These are phyloP conservation scores for Suillus bovinus DNA, from an alignment of 768 basidiomycete species.

Conservation along the genomic window DNA sequence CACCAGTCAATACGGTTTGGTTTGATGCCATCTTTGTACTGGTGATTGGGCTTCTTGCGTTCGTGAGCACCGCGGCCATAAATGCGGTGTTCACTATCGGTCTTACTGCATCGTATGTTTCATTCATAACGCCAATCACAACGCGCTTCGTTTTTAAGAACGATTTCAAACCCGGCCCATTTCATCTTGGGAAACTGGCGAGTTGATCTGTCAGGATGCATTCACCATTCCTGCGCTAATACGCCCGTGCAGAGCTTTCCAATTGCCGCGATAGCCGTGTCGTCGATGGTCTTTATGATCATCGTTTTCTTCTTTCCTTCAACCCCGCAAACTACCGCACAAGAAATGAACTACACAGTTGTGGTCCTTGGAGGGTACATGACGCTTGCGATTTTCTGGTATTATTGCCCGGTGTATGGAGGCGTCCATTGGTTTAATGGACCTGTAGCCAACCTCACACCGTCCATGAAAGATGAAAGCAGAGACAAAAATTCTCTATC, in stretches of 20 bases:
- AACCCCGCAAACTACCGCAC: background rate
- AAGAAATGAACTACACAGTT: background rate
- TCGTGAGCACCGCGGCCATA: background rate
- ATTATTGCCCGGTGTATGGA: background rate
- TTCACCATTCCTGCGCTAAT: background rate
- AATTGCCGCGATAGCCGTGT: background rate
- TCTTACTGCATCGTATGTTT: background rate
- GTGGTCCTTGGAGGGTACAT: constrained; percentile 1
- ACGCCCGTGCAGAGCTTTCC: background rate
- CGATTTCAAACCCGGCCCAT: background rate
- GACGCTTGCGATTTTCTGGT: background rate
- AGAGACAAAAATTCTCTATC: background rate
- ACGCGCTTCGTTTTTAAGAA: background rate
- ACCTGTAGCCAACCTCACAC: background rate
- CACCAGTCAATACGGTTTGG: background rate
- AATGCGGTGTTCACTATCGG: background rate
- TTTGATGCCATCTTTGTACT: background rate
- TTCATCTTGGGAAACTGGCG: background rate
- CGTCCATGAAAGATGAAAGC: background rate
- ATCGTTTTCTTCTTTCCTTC: background rate
- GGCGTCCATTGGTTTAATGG: constrained; percentile 2
- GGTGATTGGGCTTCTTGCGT: background rate
- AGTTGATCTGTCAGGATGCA: background rate
- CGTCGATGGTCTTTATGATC: constrained; percentile 3
- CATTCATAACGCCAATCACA: background rate